These are phyloP conservation scores for Tuber magnatum DNA, from an alignment of 495 filamentous ascomycete genomes.

Conservation along the genomic window DNA sequence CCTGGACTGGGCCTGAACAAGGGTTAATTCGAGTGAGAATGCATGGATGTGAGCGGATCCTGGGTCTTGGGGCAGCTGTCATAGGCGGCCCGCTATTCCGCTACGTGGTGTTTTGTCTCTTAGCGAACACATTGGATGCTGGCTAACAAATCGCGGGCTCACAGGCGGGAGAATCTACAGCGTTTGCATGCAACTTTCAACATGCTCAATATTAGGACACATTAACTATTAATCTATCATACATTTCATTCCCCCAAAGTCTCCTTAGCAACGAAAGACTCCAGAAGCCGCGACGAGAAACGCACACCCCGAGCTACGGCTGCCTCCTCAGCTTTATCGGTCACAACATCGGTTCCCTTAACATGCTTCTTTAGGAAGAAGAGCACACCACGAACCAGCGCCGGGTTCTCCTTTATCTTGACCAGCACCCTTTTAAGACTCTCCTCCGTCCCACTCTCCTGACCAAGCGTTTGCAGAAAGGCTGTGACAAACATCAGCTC, in stretches of 20 bases:
- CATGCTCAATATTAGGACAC: not conserved
- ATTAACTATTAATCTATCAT: not conserved
- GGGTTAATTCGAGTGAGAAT: not conserved
- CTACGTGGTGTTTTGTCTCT: not conserved
- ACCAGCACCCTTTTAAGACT: constrained; percentile 59
- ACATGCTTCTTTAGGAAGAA: constrained; percentile 74
- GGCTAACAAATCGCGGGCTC: not conserved
- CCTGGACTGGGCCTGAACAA: not conserved
- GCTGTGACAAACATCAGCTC: constrained; percentile 71
- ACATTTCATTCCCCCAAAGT: constrained; percentile 22
- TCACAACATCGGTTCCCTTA: constrained; percentile 63
- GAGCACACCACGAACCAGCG: constrained; percentile 62
- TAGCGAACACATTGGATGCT: not conserved
- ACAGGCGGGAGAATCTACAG: not conserved
- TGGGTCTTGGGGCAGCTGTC: not conserved
- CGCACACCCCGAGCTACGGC: constrained; percentile 64
- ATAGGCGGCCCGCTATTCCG: not conserved
- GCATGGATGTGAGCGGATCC: not conserved
- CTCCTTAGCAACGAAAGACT: constrained; percentile 45
- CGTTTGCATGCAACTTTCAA: not conserved
- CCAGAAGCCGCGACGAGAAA: constrained; percentile 54
- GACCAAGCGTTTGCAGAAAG: constrained; percentile 29
- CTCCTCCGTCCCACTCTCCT: constrained; percentile 47
- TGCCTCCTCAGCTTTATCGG: constrained; percentile 54
- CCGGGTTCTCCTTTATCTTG: constrained; percentile 52